phyloP scores from a whole-genome alignment of 257 asterid genomes.

The Osmanthus fragrans region DNA sequence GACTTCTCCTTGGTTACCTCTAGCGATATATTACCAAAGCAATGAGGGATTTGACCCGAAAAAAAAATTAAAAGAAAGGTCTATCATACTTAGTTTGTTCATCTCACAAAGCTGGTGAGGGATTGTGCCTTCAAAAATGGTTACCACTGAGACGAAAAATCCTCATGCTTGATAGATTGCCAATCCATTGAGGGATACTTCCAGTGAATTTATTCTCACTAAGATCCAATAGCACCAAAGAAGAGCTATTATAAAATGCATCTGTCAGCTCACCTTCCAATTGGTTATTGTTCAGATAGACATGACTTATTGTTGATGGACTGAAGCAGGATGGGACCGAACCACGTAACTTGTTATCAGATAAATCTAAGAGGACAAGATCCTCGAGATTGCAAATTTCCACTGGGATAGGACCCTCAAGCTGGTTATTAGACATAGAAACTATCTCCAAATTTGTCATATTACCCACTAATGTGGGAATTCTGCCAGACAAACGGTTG shows the following conservation, averaged over 20 bases:
- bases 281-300: neutral
- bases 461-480: slow-evolving; percentile 5
- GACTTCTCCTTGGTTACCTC: neutral
- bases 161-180: neutral
- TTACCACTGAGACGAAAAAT: neutral
- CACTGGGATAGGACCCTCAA: neutral
- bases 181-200: neutral
- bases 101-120: neutral
- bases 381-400: neutral
- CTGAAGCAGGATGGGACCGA: slow-evolving; percentile 8
- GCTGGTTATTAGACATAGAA: neutral
- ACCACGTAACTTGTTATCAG: neutral
- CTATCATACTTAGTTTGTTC: slow-evolving; percentile 2
- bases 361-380: neutral
- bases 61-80: neutral
- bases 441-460: neutral
- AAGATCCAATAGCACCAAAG: neutral
- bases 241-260: neutral
- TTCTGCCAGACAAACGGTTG: neutral
- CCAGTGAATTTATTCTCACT: neutral
- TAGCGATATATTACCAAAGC: slow-evolving; percentile 3
- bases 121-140: slow-evolving; percentile 5
- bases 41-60: neutral
- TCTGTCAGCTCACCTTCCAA: neutral
- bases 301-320: neutral